phyloP scores from a whole-genome alignment of 345 rosid species.

The Salix koriyanagi region DNA sequence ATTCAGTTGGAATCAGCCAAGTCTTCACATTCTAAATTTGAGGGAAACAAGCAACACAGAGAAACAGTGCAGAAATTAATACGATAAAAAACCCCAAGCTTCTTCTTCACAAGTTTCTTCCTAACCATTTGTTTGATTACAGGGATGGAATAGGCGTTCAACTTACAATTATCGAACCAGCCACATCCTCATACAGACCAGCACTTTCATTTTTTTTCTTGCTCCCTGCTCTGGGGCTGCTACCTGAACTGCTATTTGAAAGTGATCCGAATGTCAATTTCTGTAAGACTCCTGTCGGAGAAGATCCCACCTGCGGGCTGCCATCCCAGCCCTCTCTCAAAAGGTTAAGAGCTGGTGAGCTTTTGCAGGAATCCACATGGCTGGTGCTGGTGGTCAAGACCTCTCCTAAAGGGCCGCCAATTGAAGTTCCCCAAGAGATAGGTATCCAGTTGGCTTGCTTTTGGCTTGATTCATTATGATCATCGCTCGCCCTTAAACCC shows the following conservation, averaged over 20 bases:
- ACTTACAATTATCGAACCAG: conserved; percentile 27
- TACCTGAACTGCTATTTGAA: conserved; percentile 59
- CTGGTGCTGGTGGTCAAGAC: conserved; percentile 39
- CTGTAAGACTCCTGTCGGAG: conserved; percentile 63
- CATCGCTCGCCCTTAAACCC: conserved; percentile 33
- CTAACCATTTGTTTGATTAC: background rate
- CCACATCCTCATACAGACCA: conserved; percentile 25
- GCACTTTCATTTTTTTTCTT: conserved; percentile 33
- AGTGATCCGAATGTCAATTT: conserved; percentile 47
- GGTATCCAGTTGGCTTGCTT: conserved; percentile 50
- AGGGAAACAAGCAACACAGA: conserved; percentile 1
- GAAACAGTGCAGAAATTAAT: background rate
- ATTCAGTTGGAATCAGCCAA: conserved; percentile 4
- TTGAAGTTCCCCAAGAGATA: conserved; percentile 45
- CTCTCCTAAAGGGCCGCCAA: conserved; percentile 72
- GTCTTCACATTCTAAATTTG: conserved; percentile 11
- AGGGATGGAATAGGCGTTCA: conserved; percentile 21
- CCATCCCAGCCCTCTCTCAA: conserved; percentile 35
- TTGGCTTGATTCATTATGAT: conserved; percentile 23
- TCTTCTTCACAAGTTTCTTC: background rate
- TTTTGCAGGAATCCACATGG: conserved; percentile 16
- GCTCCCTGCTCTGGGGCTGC: conserved; percentile 46
- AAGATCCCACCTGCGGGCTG: conserved; percentile 46
- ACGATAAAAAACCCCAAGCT: background rate
- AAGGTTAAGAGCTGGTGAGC: conserved; percentile 28